These are phyloP conservation scores for Boletus fagicola DNA, from an alignment of 768 basidiomycete genomes.

Conservation along the genomic window DNA sequence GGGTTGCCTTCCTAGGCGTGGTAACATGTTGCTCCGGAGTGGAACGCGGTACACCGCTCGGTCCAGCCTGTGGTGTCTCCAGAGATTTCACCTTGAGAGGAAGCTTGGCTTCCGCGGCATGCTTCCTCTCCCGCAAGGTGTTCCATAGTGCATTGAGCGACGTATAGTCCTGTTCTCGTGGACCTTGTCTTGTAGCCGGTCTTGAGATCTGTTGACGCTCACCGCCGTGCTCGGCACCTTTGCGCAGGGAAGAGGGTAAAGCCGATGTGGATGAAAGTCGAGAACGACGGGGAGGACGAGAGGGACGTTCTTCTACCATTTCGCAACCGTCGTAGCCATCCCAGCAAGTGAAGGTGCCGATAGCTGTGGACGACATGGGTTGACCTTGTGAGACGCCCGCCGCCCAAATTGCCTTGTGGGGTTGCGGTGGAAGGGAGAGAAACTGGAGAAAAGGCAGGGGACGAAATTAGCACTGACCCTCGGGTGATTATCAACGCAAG, in stretches of 20 bases:
- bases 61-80: conserved; percentile 35
- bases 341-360: conserved; percentile 35
- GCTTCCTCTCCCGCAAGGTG: conserved; percentile 62
- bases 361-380: conserved; percentile 34
- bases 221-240: conserved; percentile 16
- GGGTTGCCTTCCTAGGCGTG: conserved; percentile 29
- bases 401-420: conserved; percentile 22
- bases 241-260: conserved; percentile 11
- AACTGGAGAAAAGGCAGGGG: conserved; percentile 13
- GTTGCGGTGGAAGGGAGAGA: conserved; percentile 20
- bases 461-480: conserved; percentile 30
- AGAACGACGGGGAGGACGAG: conserved; percentile 20
- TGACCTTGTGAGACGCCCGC: conserved; percentile 13
- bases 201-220: conserved; percentile 25
- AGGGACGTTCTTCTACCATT: conserved; percentile 18
- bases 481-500: conserved; percentile 34
- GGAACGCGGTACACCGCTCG: conserved; percentile 24
- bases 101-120: conserved; percentile 62
- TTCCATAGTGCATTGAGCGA: conserved; percentile 64
- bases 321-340: conserved; percentile 32
- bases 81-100: conserved; percentile 71
- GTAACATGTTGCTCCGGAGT: conserved; percentile 24
- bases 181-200: conserved; percentile 9
- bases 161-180: conserved; percentile 25
- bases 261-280: conserved; percentile 23